phyloP scores from a whole-genome alignment of 2,329 filamentous ascomycete species.

The Colletotrichum musicola region DNA sequence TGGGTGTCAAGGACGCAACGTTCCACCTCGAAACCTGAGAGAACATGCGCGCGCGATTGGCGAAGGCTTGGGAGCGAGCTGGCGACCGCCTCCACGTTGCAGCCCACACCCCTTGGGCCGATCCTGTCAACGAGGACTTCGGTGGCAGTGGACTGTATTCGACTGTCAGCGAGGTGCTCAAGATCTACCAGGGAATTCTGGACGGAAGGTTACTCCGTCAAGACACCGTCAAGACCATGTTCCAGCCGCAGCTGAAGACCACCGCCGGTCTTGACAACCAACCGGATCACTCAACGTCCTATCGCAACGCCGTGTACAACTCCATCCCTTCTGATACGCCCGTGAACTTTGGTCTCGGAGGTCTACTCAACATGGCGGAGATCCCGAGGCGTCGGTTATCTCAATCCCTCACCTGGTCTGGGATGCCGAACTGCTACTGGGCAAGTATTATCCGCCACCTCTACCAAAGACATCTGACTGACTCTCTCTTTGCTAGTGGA shows the following conservation, averaged over 20 bases:
- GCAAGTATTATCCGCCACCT: not conserved
- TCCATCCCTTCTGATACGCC: not conserved
- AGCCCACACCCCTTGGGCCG: not conserved
- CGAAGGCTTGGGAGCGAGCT: not conserved
- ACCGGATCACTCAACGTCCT: not conserved
- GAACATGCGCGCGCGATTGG: not conserved
- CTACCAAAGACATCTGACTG: not conserved
- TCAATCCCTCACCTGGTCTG: not conserved
- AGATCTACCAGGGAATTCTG: conserved; percentile 1
- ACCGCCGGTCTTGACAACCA: not conserved
- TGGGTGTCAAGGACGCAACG: not conserved
- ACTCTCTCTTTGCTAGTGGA: not conserved
- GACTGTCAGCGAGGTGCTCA: not conserved
- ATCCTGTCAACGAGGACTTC: not conserved
- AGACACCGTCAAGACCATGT: not conserved
- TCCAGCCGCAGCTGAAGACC: conserved; percentile 10
- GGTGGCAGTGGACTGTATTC: conserved; percentile 8
- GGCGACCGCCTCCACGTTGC: not conserved
- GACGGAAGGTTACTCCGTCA: not conserved
- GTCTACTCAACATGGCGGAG: not conserved
- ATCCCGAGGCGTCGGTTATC: not conserved
- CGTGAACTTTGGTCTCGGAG: not conserved
- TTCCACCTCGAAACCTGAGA: conserved; percentile 12
- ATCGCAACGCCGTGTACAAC: not conserved
- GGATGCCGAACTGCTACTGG: not conserved